Evolutionary conservation across 371 early-diverging fungal genomes (phyloP).

Genomic region (Syncephalastrum monosporum): DNA sequence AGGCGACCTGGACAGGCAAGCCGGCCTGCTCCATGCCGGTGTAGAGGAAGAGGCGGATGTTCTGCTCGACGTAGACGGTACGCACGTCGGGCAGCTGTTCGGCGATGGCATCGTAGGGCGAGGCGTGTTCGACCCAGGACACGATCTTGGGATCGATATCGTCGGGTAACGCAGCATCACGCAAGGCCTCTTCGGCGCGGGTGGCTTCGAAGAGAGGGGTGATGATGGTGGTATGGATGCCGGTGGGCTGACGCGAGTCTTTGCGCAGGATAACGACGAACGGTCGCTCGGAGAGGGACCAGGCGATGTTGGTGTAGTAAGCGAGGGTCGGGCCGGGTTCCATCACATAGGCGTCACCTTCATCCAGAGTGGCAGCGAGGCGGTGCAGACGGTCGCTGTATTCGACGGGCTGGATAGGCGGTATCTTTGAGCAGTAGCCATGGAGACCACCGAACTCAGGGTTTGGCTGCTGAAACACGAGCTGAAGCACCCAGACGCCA

Average conservation of each 20-base stretch:
- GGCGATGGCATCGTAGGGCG: conserved; percentile 44
- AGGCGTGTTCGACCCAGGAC: conserved; percentile 51
- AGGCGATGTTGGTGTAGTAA: conserved; percentile 53
- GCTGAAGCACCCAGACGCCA: conserved; percentile 24
- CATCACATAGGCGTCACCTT: conserved; percentile 44
- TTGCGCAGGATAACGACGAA: conserved; percentile 46
- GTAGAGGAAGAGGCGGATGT: conserved; percentile 49
- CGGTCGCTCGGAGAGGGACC: conserved; percentile 54
- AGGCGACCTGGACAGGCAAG: conserved; percentile 35
- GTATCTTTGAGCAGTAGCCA: conserved; percentile 39
- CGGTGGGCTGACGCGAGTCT: conserved; percentile 20
- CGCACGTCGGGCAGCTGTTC: conserved; percentile 21
- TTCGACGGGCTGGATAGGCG: conserved; percentile 41
- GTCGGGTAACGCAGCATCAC: conserved; percentile 28
- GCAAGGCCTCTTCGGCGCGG: conserved; percentile 34
- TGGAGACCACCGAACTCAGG: conserved; percentile 27
- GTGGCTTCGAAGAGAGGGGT: conserved; percentile 59
- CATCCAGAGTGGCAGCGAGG: conserved; percentile 33
- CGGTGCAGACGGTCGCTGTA: conserved; percentile 45
- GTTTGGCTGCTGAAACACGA: conserved; percentile 1
- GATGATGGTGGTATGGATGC: conserved; percentile 43
- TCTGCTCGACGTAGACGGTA: conserved; percentile 44
- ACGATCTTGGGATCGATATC: conserved; percentile 20
- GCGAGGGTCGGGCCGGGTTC: conserved; percentile 55
- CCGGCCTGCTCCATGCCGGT: conserved; percentile 30